Evolutionary conservation across 176 grass and related monocot species (phyloP).

Genomic region (Poa annua): DNA sequence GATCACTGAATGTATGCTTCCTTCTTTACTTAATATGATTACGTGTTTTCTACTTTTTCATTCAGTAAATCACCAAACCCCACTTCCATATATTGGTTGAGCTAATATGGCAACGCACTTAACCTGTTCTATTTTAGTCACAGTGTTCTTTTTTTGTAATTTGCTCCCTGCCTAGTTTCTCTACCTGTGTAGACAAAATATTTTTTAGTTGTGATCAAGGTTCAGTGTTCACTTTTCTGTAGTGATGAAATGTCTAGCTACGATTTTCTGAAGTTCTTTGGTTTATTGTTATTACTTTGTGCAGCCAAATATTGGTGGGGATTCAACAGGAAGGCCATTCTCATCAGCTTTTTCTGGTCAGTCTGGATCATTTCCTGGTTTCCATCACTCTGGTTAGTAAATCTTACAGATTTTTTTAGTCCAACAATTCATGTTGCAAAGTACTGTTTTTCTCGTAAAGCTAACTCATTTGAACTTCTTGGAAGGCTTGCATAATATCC

Average conservation of each 20-base stretch:
- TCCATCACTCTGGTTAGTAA: slow-evolving; percentile 82
- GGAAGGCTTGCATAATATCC: slow-evolving; percentile 82
- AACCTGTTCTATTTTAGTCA: slow-evolving; percentile 21
- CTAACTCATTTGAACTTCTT: slow-evolving; percentile 38
- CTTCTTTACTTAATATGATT: slow-evolving; percentile 38
- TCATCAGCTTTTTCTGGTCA: slow-evolving; percentile 75
- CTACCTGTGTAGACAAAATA: not conserved
- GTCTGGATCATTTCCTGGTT: slow-evolving; percentile 69
- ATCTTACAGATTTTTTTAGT: slow-evolving; percentile 41
- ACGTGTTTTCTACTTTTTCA: slow-evolving; percentile 9
- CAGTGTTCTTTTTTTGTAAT: slow-evolving; percentile 15
- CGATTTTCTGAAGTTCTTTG: slow-evolving; percentile 2
- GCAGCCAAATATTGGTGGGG: slow-evolving; percentile 80
- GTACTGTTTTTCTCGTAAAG: slow-evolving; percentile 3
- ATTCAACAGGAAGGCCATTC: slow-evolving; percentile 83
- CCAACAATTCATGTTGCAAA: slow-evolving; percentile 24
- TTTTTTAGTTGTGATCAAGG: slow-evolving; percentile 10
- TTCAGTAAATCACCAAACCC: slow-evolving; percentile 37
- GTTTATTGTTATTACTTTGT: slow-evolving; percentile 49
- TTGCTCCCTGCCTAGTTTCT: slow-evolving; percentile 32
- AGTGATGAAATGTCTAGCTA: slow-evolving; percentile 29
- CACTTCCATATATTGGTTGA: slow-evolving; percentile 4
- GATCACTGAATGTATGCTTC: slow-evolving; percentile 65
- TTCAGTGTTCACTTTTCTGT: slow-evolving; percentile 13
- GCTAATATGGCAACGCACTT: slow-evolving; percentile 31